Evolutionary conservation across 1,284 basidiomycete genomes (phyloP), one percentile per base, ranked within the genome.

Genomic region (Coniferiporia weirii): DNA sequence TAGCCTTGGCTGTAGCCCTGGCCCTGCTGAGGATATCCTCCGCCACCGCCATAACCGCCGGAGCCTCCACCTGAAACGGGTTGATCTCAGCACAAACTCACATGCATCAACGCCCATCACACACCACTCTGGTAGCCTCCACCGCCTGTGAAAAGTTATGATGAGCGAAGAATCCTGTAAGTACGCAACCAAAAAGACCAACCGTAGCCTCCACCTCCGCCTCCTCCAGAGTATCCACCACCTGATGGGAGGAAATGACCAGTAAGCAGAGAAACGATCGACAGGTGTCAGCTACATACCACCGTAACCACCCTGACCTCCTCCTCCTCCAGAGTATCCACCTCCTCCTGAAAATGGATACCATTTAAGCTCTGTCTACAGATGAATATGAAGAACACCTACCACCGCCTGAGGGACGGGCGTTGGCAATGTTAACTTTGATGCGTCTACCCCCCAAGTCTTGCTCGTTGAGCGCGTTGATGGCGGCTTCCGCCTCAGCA

Each of bases 361-460:
- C 17, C 45, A 48, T 15, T n/a, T 40, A 6, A 32, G 20, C n/a
- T 15, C 19, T 46, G 68, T 76, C 17, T 64, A 40, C 12, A 52
- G 50, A 36, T 22, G 22, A 17, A 7, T 27, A 57, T 75, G 76
- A 81, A 94, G 63, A 92, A 94, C 67, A 98, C 94, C 75, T 97
- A 97, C 68, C 65, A 60, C 74, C 75, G 50, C 79, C 80, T 50
- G 74, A 69, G 61, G 80, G 79, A 66, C 91, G 85, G 59, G 92
- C 88, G 73, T 97, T 98, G 66, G 95, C 95, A 65, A 97, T 78
- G 80, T 98, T 98, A 64, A 98, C 95, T 74, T 90, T 89, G 71
- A 98, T 88, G 67, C 91, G 84, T 67, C 95, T 85, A 62, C 95
- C 94, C 74, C 98, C 95, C 67, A 98, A 86, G 69, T 96, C 93